These are phyloP conservation scores for Apiotrichum montevideense DNA, from an alignment of 1,284 basidiomycete genomes.

Conservation along the genomic window DNA sequence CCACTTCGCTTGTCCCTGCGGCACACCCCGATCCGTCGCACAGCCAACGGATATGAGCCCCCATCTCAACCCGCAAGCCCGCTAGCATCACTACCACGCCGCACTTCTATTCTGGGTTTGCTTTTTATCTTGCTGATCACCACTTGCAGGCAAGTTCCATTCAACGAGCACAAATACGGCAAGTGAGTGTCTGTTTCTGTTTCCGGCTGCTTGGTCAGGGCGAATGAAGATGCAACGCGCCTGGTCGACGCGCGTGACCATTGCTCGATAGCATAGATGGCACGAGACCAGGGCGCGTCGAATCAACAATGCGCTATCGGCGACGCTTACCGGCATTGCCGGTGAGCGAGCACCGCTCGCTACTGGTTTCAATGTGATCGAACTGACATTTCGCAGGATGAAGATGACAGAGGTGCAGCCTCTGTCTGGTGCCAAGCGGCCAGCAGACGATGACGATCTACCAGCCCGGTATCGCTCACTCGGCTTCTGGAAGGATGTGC, in stretches of 20 bases:
- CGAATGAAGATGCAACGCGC: no score
- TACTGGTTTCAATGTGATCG: no score
- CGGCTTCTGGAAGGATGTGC: conserved; percentile 52
- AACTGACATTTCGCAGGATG: neutral
- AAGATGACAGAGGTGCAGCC: conserved; percentile 27
- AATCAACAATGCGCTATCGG: no score
- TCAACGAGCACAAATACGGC: conserved; percentile 26
- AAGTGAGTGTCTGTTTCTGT: conserved; percentile 7
- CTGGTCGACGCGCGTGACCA: no score
- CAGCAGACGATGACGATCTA: conserved; percentile 11
- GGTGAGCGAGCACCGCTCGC: no score
- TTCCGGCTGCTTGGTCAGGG: no score
- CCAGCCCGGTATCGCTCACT: conserved; percentile 34
- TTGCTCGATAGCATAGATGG: no score
- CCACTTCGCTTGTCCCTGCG: no score
- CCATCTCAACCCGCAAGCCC: neutral
- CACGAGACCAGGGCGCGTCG: no score
- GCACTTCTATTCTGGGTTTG: neutral
- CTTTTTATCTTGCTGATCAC: neutral
- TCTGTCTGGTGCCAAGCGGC: conserved; percentile 19
- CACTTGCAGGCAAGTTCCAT: conserved; percentile 31
- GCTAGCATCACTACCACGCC: neutral
- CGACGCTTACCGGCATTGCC: no score
- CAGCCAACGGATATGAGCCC: no score
- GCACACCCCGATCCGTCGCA: no score